A percentile compares a stretch with the other conserved stretches of the same genome.
These are phyloP conservation scores for Trametes polyzona DNA, from an alignment of 1,284 basidiomycete species.

Conservation along the genomic window DNA sequence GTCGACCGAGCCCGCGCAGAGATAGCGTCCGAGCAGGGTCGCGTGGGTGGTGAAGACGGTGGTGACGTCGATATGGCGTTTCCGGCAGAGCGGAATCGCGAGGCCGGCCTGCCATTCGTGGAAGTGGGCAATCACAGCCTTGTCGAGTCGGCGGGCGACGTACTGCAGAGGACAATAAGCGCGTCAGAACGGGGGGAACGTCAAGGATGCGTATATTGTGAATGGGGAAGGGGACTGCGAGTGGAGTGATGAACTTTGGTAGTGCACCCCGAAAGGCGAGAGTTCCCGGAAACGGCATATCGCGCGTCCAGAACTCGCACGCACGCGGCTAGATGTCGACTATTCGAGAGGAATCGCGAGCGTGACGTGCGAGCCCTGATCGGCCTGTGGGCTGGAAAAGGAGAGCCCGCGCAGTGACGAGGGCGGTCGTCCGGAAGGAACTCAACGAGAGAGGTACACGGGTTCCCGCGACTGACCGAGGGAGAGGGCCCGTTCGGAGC, in stretches of 20 bases:
- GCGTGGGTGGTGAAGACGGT: slow-evolving; percentile 99
- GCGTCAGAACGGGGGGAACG: slow-evolving; percentile 1
- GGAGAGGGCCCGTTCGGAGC: background rate
- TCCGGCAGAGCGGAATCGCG: slow-evolving; percentile 94
- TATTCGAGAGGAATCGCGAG: background rate
- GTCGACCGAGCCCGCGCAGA: slow-evolving; percentile 96
- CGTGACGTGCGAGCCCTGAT: slow-evolving; percentile 2
- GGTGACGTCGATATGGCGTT: slow-evolving; percentile 96
- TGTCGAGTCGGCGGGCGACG: slow-evolving; percentile 75
- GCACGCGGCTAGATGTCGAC: background rate
- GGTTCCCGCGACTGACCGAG: background rate
- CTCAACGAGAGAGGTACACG: background rate
- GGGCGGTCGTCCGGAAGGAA: slow-evolving; percentile 7
- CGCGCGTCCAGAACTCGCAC: background rate
- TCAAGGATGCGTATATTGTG: background rate
- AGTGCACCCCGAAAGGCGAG: background rate
- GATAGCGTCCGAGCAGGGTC: slow-evolving; percentile 96
- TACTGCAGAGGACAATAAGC: slow-evolving; percentile 56
- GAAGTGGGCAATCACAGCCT: slow-evolving; percentile 95
- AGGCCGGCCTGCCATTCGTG: slow-evolving; percentile 99
- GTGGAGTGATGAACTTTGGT: background rate
- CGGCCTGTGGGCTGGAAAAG: background rate
- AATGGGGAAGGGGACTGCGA: background rate
- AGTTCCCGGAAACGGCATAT: slow-evolving; percentile 1
- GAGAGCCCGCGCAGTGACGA: background rate